phyloP scores from a whole-genome alignment of 805 yeast genomes.

The Jamesozyma jinghongensis region DNA sequence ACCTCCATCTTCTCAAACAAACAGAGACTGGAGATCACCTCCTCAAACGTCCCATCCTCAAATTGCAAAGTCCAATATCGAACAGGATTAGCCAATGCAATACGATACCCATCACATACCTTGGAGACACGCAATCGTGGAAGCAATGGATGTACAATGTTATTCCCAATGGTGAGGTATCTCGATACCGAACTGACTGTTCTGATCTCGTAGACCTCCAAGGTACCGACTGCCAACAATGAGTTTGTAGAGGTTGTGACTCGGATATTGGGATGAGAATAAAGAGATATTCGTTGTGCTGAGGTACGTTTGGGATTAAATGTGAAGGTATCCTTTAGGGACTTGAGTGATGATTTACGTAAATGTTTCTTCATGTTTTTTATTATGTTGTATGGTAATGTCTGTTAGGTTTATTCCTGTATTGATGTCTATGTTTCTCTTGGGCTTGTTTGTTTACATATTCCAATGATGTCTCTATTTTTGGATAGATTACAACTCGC shows the following conservation, averaged over 20 bases:
- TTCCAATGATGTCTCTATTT: no score
- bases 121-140: conserved; percentile 54
- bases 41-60: conserved; percentile 22
- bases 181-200: conserved; percentile 12
- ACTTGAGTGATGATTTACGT: neutral
- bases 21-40: conserved; percentile 23
- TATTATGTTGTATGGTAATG: no score
- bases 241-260: conserved; percentile 14
- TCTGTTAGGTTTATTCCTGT: no score
- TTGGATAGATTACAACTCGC: no score
- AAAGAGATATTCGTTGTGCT: conserved; percentile 27
- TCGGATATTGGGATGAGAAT: conserved; percentile 19
- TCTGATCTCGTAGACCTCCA: conserved; percentile 25
- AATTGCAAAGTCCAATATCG: conserved; percentile 57
- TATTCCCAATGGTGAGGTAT: conserved; percentile 27
- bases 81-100: conserved; percentile 66
- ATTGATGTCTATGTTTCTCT: no score
- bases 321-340: neutral
- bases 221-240: conserved; percentile 20
- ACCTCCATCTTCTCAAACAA: conserved; percentile 1
- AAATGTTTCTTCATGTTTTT: neutral
- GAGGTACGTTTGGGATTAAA: conserved; percentile 12
- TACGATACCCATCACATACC: conserved; percentile 34
- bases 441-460: no score
- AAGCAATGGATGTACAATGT: conserved; percentile 59